Evolutionary conservation across 352 stramenopile genomes (phyloP), one percentile per base, ranked within the genome.

Genomic region (Pythium brachiatum): DNA sequence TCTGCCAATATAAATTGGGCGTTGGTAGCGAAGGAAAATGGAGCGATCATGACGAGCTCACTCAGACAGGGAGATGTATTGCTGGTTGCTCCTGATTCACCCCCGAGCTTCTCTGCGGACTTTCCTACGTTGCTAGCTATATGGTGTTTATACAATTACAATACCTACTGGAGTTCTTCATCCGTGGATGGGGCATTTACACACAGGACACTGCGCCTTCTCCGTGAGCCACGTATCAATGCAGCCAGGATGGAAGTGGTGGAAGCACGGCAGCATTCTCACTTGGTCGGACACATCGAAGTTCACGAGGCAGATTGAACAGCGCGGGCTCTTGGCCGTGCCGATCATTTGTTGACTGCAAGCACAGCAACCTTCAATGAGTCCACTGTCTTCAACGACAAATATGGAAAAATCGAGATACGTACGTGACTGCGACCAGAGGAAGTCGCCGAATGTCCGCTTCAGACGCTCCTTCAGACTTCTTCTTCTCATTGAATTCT

Each of bases 151-250:
- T 48, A 48, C 41, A 48, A 26, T 20, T 48, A 48, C 41, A 48
- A 48, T 48, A 48, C 20, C 21, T 48, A 48, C 41, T 48, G 16
- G 41, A 13, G 18, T 27, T 25, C 31, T 27, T 82, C 57, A 88
- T 15, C 68, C 75, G 47, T 91, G 74, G 46, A 80, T 78, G 3
- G 85, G 74, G 58, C 86, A 88, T 62, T 94, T 92, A 75, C 86
- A 94, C 55, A 92, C 79, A 3, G 86, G 83, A 63, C 86, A 94
- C 39, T 74, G 68, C 11, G 78, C 80, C 57, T 92, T 90, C 41
- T 74, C 68, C 32, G 77, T 71, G 8, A 94, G 83, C 83, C 86
- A 94, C 32, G 72, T 73, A 32, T 93, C 86, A 65, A 94, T 91
- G 71, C 83, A 92, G 12, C 60, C 38, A 0, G 77, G 78, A 41